Evolutionary conservation across 164 flowering plant genomes (phyloP), one percentile per base, ranked within the genome.

Genomic region (Liriodendron chinense): DNA sequence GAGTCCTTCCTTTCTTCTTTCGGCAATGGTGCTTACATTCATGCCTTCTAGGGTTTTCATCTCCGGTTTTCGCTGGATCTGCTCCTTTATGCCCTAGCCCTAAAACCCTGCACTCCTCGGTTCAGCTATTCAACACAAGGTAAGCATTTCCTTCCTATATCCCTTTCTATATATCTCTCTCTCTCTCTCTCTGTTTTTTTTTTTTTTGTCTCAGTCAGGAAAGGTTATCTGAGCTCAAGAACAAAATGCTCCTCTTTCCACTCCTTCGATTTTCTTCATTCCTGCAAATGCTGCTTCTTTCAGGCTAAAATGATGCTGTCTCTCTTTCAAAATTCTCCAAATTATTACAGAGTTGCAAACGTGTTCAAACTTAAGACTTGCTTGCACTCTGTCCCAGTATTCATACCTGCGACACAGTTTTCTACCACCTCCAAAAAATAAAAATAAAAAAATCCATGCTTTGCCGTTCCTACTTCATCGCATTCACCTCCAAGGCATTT

Each of bases 1-100:
- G 13, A 12, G 62, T 21, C 47, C 21, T 28, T 23, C 13, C 10
- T 28, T 22, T 22, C 34, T 20, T 28, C 43, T 24, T 62, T 21
- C 13, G 57, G 13, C 20, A 63, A 47, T 22, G 68, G 9, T 0
- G 75, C 13, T 47, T 28, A 21, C 20, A 72, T 72, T 20, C 68
- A 34, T 3, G 56, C 50, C 22, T 47, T 72, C 28, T 63, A 72
- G 75, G 75, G 75, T 72, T 63, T 48, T 9, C 20, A 22, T 13
- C 28, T n/a, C 50, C 9, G 24, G 61, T 22, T 53, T 24, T 23
- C 24, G 16, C 9, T 62, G 68, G 69, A 72, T 72, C 75, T 72
- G 75, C 68, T 72, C 69, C n/a, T 22, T 43, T 6, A 9, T 47
- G 75, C 68, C 65, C 68, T 72, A 72, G 68, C 68, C 57, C 34